A percentile compares a stretch with the other conserved stretches of the same genome.
These are phyloP conservation scores for Tolypocladium nubicola DNA, from an alignment of 2,329 filamentous ascomycete species.

Conservation along the genomic window DNA sequence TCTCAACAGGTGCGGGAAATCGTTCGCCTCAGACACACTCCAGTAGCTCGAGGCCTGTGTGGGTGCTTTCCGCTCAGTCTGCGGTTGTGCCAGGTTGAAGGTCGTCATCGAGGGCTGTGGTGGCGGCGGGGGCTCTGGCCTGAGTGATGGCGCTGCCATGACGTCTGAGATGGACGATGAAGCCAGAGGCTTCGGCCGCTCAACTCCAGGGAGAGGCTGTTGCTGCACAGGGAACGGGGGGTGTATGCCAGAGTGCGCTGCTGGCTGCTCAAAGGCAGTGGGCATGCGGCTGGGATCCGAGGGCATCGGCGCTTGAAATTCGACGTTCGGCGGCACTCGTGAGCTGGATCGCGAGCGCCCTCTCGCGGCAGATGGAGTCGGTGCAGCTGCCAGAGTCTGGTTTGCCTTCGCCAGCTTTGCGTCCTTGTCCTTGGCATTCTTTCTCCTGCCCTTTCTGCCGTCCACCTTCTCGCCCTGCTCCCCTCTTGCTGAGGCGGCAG, in stretches of 20 bases:
- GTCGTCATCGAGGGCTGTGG: conserved; percentile 36
- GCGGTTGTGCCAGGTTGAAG: conserved; percentile 37
- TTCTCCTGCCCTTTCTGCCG: conserved; percentile 26
- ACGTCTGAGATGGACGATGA: conserved; percentile 36
- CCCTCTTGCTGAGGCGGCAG: conserved; percentile 24
- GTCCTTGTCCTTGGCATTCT: conserved; percentile 28
- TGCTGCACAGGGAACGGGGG: conserved; percentile 26
- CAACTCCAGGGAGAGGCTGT: conserved; percentile 16
- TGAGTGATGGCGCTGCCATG: conserved; percentile 45
- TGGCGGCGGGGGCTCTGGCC: conserved; percentile 40
- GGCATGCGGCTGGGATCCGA: conserved; percentile 29
- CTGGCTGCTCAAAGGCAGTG: conserved; percentile 32
- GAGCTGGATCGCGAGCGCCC: conserved; percentile 46
- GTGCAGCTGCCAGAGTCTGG: conserved; percentile 36
- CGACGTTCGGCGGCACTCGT: conserved; percentile 30
- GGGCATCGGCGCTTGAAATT: conserved; percentile 27
- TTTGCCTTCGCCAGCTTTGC: conserved; percentile 27
- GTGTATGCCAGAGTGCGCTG: conserved; percentile 27
- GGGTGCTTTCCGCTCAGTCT: conserved; percentile 39
- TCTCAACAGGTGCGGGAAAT: conserved; percentile 61
- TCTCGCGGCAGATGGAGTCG: conserved; percentile 28
- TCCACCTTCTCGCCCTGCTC: conserved; percentile 36
- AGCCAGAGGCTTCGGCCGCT: conserved; percentile 23
- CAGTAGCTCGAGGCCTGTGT: conserved; percentile 70
- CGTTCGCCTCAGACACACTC: conserved; percentile 72